Base-by-base conservation (phyloP, 2,329 filamentous ascomycete genomes). In the Pseudohalonectria lignicola region DNA sequence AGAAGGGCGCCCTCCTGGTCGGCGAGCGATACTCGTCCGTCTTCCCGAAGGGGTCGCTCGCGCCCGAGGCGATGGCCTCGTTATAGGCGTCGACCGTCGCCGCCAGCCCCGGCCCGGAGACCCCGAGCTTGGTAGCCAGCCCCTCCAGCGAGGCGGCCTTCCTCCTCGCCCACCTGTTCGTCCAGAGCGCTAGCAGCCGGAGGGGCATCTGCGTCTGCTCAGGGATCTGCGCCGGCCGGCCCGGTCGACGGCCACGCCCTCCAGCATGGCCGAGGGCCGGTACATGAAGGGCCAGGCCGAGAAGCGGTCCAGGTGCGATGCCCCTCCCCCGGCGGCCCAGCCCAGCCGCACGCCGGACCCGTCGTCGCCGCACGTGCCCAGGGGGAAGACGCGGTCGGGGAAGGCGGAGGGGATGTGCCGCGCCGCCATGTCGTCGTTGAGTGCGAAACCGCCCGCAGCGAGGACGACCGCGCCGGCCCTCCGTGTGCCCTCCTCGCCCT, bases 301-400 rank as follows among this genome's bases (percentile, higher is more conserved):
- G 15, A 34, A 15, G 2, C 17, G 21, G 9, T 13, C 17, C 31
- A 34, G n/a, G 31, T 17, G 17, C 12, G 17, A 15, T 13, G 32
- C 21, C 18, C 8, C 15, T 16, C 32, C 32, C 13, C 32, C 32
- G 10, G 37, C 43, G 1, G 36, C 35, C 18, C 31, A 28, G 2
- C 43, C 43, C 5, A 45, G 37, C 28, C 20, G n/a, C 21, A 45
- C 43, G 11, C 41, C 43, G 23, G 34, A 34, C 12, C 41, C 43
- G 36, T 45, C 41, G 26, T 45, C 41, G 16, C 39, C 43, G 8
- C 20, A 12, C 5, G 41, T 45, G 7, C 39, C 41, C 8, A 41
- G 36, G 17, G 39, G 21, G 4, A 33, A 17, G 3, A 43, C 31
- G 7, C 30, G 17, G 23, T 17, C 29, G n/a, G n/a, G n/a, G n/a